phyloP scores from a whole-genome alignment of 2,329 filamentous ascomycete species.

The Nigrospora osmanthi region DNA sequence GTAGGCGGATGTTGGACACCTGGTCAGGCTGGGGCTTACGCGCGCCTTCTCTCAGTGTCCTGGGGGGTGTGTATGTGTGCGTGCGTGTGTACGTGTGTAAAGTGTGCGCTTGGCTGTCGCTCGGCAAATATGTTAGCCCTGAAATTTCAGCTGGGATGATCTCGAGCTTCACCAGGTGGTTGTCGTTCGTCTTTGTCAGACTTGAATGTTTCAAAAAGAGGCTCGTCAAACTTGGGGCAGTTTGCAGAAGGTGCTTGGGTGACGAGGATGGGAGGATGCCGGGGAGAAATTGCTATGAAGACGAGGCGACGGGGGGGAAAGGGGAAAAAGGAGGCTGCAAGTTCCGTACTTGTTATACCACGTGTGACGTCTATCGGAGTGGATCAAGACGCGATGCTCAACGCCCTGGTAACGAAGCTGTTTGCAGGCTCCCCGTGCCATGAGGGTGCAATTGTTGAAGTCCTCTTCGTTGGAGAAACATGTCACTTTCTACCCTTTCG shows the following conservation, averaged over 20 bases:
- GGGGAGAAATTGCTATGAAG: slow-evolving; percentile 9
- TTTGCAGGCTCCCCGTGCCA: too few relatives aligned
- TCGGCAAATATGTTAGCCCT: slow-evolving; percentile 7
- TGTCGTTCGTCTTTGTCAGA: slow-evolving; percentile 18
- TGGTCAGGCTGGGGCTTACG: too few relatives aligned
- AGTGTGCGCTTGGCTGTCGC: too few relatives aligned
- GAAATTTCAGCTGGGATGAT: slow-evolving; percentile 14
- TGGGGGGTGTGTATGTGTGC: too few relatives aligned
- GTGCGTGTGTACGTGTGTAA: too few relatives aligned
- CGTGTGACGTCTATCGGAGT: slow-evolving; percentile 7
- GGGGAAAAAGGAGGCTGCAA: slow-evolving; percentile 16
- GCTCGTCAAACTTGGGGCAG: slow-evolving; percentile 16
- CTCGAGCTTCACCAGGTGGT: slow-evolving; percentile 16
- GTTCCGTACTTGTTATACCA: slow-evolving; percentile 24
- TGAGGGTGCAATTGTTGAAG: too few relatives aligned
- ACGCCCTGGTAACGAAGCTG: too few relatives aligned
- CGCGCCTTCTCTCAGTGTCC: too few relatives aligned
- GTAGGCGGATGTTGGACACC: too few relatives aligned
- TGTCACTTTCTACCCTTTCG: too few relatives aligned
- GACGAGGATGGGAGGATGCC: slow-evolving; percentile 8
- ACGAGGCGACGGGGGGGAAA: background rate
- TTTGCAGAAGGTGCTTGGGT: slow-evolving; percentile 15
- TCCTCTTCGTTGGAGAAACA: too few relatives aligned
- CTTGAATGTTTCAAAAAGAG: slow-evolving; percentile 23
- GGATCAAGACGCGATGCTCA: too few relatives aligned